Evolutionary conservation across 192 early-diverging fungal genomes (phyloP), one percentile per base, ranked within the genome.

Genomic region (Backusella circina): DNA sequence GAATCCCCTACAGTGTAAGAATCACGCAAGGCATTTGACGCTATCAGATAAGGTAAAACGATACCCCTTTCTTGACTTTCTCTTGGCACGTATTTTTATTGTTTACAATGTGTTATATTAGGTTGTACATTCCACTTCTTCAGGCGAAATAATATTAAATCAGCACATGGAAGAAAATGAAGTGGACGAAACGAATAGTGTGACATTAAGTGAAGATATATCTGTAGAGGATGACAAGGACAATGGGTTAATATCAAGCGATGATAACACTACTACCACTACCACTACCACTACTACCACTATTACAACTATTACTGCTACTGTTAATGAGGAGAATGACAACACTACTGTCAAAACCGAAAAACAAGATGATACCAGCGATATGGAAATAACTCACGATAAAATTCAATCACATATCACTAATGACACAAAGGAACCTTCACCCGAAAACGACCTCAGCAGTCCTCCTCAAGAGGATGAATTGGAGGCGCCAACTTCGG

Each of bases 1-100:
- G 15, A 91, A 85, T 50, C 77, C 87, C 6, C 75, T 90, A 13
- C 91, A 91, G 74, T 85, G 88, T 66, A 90, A 90, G 61, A 90
- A 90, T 23, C 88, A 89, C 72, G 88, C 86, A 28, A 83, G 90
- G 54, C 88, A 90, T 72, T 69, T 89, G 31, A 72, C 83, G 2
- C 64, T 82, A 35, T 88, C 85, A 36, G 79, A 85, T 15, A 81
- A 80, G 70, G 73, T 81, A 77, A 66, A 37, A 67, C 65, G 5
- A 21, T 67, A 23, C 16, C 1, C 18, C 5, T 47, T 47, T 47
- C 44, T 6, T 47, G 16, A 0, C 1, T 44, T 28, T 47, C 64
- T 41, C 65, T 72, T 72, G n/a, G 15, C 54, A 26, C 23, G 54
- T 57, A 23, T 57, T 26, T 57, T 28, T 61, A 28, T 61, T 61